Evolutionary conservation across 2,329 filamentous ascomycete genomes (phyloP), one percentile per base, ranked within the genome.

Genomic region (Magnaporthiopsis rhizophila): DNA sequence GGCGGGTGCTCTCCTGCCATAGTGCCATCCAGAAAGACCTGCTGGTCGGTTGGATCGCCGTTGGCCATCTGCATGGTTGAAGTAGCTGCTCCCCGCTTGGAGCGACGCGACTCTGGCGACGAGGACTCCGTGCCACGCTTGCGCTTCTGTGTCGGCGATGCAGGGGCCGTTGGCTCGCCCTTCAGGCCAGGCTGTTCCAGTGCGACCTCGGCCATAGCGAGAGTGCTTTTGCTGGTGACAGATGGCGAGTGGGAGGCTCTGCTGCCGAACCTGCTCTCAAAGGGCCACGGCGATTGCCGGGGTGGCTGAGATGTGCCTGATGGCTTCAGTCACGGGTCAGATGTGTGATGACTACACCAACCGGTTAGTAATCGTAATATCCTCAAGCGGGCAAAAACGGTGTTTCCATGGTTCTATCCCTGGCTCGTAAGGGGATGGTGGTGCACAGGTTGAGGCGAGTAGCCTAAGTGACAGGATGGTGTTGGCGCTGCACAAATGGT

Each of bases 1-100:
- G 24, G 76, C 75, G 18, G 75, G 61, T 78, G 77, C 6, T 77
- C 77, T 12, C 75, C 74, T 66, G 83, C 81, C 34, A 84, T 80
- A 58, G 81, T 79, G 68, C 76, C 82, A 67, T 85, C 82, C 38
- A 86, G 82, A 69, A 84, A 86, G 18, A 82, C 26, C 50, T 63
- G 45, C 13, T 21, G 78, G 3, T 80, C 77, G 28, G 81, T 75
- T 50, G 81, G 80, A 15, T 75, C 70, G 38, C 78, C 77, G 34
- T 66, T 61, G 24, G 74, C 67, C 18, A 77, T 74, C 1, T 78
- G 74, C 76, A 83, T 81, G 65, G 78, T 71, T n/a, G 61, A 32
- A 9, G 78, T 71, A 12, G 81, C 79, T 12, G 76, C 77, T 64
- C 76, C 75, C 38, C 82, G 82, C 72, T 85, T 86, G 57, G 76